Conservation (phyloP, 1,284 basidiomycete species). For the Cutaneotrichosporon arboriforme region DNA sequence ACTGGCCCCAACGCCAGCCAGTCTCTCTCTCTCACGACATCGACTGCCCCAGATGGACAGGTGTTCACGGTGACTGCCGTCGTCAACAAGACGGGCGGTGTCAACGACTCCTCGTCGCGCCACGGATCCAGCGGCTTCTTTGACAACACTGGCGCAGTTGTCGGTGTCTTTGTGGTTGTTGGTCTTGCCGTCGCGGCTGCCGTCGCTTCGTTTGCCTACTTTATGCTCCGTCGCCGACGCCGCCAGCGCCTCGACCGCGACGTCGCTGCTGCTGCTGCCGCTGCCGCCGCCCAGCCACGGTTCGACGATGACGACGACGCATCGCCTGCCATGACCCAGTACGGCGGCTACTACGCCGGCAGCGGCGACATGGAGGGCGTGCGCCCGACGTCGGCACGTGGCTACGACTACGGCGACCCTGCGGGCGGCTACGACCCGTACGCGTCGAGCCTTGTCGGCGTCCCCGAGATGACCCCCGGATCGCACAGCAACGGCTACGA, state of each 20-base stretch:
- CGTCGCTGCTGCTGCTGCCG: conserved; percentile 47
- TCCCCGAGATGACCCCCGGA: conserved; percentile 12
- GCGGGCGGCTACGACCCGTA: conserved; percentile 47
- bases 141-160: conserved; percentile 47
- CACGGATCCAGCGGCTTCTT: conserved; percentile 37
- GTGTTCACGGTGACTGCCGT: conserved; percentile 39
- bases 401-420: conserved; percentile 44
- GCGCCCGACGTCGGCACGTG: conserved; percentile 21
- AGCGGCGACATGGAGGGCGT: conserved; percentile 11
- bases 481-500: neutral
- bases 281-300: conserved; percentile 41
- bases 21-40: neutral
- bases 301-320: conserved; percentile 44
- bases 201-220: conserved; percentile 41
- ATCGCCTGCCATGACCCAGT: conserved; percentile 41
- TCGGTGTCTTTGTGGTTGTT: conserved; percentile 48
- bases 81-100: conserved; percentile 30
- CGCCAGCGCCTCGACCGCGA: conserved; percentile 48
- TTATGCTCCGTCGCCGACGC: conserved; percentile 44
- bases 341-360: conserved; percentile 40
- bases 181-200: conserved; percentile 44
- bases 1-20: neutral
- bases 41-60: conserved; percentile 22
- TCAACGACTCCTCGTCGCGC: conserved; percentile 9
- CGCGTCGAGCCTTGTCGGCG: conserved; percentile 28